These are phyloP conservation scores for Massarina eburnea DNA, from an alignment of 2,329 filamentous ascomycete species.

Conservation along the genomic window DNA sequence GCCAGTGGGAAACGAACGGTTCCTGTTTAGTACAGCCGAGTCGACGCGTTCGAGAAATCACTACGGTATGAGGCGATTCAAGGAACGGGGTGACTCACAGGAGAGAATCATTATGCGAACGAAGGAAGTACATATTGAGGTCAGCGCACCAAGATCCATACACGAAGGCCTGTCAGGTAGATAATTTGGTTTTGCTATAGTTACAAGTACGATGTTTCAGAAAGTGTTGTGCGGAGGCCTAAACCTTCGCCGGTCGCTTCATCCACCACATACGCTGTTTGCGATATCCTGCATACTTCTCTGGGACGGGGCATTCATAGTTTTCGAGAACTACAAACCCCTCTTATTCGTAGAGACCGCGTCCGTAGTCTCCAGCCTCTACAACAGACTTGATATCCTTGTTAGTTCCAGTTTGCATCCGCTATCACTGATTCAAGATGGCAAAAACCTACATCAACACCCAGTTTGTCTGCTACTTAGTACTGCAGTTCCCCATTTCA, in stretches of 20 bases:
- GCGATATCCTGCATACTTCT: not conserved
- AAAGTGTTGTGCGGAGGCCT: not conserved
- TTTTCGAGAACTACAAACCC: not conserved
- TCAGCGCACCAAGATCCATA: not conserved
- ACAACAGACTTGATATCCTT: not conserved
- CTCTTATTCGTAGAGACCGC: not conserved
- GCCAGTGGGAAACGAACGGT: not conserved
- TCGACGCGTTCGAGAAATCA: not conserved
- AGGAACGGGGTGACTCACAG: not conserved
- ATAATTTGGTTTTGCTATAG: not conserved
- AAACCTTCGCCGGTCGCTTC: not conserved
- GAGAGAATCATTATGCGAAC: not conserved
- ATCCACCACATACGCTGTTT: slow-evolving; percentile 1
- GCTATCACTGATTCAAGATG: not conserved
- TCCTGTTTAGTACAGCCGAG: not conserved
- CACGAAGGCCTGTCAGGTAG: not conserved
- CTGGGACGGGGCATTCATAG: not conserved
- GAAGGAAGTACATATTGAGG: not conserved
- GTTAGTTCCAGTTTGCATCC: not conserved
- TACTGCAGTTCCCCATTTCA: slow-evolving; percentile 35
- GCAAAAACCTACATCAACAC: slow-evolving; percentile 2
- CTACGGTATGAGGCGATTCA: not conserved
- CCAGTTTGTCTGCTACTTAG: slow-evolving; percentile 35
- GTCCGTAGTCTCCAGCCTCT: not conserved
- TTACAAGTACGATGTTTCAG: not conserved